phyloP scores from a whole-genome alignment of 148 eudicot genomes.

The Rhododendron ferrugineum region DNA sequence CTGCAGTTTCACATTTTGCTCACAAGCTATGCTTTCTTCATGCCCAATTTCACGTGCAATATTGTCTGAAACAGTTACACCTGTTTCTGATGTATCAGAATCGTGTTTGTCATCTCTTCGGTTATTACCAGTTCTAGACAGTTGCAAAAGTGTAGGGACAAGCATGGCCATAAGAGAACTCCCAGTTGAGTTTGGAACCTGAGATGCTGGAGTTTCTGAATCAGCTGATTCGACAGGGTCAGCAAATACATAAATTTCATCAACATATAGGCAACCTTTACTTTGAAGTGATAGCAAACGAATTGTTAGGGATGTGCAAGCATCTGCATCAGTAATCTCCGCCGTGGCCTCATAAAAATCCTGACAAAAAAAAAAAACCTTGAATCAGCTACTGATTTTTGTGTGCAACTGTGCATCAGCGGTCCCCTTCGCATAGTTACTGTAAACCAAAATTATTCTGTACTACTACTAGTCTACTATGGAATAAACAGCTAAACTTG shows the following conservation, averaged over 20 bases:
- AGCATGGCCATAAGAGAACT: constrained; percentile 82
- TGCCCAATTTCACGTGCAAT: constrained; percentile 10
- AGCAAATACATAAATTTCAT: constrained; percentile 83
- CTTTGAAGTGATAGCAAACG: constrained; percentile 81
- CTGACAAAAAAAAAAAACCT: constrained; percentile 30
- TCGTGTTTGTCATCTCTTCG: constrained; percentile 27
- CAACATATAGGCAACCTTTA: constrained; percentile 49
- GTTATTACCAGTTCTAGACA: constrained; percentile 49
- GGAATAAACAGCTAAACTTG: not conserved
- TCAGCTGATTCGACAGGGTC: constrained; percentile 53
- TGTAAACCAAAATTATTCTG: not conserved
- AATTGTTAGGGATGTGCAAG: constrained; percentile 60
- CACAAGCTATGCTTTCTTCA: constrained; percentile 7
- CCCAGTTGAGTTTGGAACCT: constrained; percentile 35
- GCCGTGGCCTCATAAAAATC: constrained; percentile 91
- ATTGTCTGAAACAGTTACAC: constrained; percentile 14
- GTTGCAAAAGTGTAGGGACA: constrained; percentile 76
- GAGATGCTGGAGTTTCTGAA: constrained; percentile 29
- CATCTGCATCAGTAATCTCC: constrained; percentile 82
- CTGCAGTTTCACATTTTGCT: constrained; percentile 19
- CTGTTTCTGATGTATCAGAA: constrained; percentile 21
- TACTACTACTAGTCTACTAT: not conserved
- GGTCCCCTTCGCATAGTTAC: not conserved
- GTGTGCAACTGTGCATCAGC: not conserved
- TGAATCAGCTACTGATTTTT: constrained; percentile 7